Evolutionary conservation across 176 grass and related monocot genomes (phyloP).

Genomic region (Oryza meyeriana): DNA sequence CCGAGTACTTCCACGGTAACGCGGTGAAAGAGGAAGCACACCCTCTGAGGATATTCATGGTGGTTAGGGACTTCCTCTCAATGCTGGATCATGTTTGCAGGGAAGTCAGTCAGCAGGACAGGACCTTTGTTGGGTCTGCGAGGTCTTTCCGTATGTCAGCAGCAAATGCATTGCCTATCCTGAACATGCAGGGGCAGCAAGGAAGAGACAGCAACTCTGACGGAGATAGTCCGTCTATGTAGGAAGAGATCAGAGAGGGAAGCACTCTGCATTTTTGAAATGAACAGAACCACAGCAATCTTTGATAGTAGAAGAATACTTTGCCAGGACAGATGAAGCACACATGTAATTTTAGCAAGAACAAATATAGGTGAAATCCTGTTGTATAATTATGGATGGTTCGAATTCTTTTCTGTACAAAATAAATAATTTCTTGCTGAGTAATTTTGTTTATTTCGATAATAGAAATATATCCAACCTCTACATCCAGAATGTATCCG

Average conservation of each 20-base stretch:
- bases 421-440: constrained; percentile 29
- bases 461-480: background rate
- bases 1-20: constrained; percentile 76
- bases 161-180: constrained; percentile 21
- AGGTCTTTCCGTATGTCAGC: constrained; percentile 71
- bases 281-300: background rate
- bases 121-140: constrained; percentile 61
- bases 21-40: constrained; percentile 68
- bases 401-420: constrained; percentile 40
- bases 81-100: constrained; percentile 88
- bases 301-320: constrained; percentile 1
- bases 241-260: constrained; percentile 8
- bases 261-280: constrained; percentile 7
- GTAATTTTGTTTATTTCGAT: background rate
- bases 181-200: constrained; percentile 33
- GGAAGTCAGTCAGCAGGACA: constrained; percentile 76
- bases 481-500: background rate
- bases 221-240: constrained; percentile 49
- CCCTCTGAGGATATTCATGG: constrained; percentile 90
- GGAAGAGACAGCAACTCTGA: constrained; percentile 39
- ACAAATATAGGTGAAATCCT: background rate
- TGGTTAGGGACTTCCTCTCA: constrained; percentile 85
- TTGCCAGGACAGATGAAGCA: constrained; percentile 17
- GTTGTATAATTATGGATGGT: constrained; percentile 23
- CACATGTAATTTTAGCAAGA: constrained; percentile 3